Evolutionary conservation across 306 rosid genomes (phyloP).

Genomic region (Prunus fruticosa): DNA sequence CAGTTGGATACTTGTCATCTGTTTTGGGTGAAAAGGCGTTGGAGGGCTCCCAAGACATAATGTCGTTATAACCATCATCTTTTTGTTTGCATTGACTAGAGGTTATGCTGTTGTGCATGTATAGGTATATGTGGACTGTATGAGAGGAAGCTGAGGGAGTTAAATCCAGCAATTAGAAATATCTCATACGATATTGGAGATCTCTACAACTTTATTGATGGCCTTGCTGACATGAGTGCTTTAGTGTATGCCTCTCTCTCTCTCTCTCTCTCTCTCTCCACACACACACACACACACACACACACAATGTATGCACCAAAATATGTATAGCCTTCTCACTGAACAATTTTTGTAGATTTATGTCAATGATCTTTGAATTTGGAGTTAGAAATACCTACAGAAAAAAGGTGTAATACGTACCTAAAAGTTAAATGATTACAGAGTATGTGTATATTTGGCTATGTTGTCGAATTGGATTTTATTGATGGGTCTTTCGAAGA

Average conservation of each 20-base stretch:
- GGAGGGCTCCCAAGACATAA: neutral
- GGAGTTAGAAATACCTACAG: neutral
- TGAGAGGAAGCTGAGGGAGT: constrained; percentile 94
- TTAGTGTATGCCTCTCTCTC: constrained; percentile 69
- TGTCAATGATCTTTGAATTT: neutral
- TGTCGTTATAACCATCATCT: neutral
- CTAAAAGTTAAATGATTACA: neutral
- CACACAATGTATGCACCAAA: neutral
- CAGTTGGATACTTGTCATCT: neutral
- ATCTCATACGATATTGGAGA: constrained; percentile 83
- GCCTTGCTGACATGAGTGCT: constrained; percentile 96
- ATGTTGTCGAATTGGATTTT: neutral
- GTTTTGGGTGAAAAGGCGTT: neutral
- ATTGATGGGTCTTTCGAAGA: neutral
- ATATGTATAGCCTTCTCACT: neutral
- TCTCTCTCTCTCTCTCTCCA: constrained; percentile 16
- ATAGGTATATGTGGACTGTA: constrained; percentile 90
- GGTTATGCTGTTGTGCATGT: constrained; percentile 27
- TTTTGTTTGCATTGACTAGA: constrained; percentile 1
- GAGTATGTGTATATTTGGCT: neutral
- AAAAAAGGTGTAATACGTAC: neutral
- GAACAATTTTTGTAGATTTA: neutral
- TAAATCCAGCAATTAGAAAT: constrained; percentile 83
- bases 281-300: neutral
- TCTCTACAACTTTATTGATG: constrained; percentile 95